These are phyloP conservation scores for Trichoderma orchidacearum DNA, from an alignment of 495 filamentous ascomycete species.

Conservation along the genomic window DNA sequence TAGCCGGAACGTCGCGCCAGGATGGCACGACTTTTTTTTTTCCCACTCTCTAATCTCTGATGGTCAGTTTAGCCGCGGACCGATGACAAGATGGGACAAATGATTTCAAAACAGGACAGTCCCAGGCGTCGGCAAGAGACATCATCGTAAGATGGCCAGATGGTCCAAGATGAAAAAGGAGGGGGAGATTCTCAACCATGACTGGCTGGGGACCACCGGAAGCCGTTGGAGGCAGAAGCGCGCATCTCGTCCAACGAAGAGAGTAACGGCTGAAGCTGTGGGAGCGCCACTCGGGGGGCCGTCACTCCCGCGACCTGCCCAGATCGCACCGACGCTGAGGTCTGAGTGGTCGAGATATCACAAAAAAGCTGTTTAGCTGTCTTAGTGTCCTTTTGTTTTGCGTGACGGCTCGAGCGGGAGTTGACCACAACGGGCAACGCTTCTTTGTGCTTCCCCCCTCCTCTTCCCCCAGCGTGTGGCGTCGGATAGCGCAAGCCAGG, in stretches of 20 bases:
- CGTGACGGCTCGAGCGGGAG: too few species aligned
- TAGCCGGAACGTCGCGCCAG: not conserved
- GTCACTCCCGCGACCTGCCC: not conserved
- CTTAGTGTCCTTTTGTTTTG: too few species aligned
- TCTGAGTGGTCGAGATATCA: not conserved
- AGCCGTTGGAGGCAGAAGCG: not conserved
- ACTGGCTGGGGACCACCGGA: not conserved
- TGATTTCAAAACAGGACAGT: not conserved
- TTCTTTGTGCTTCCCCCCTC: too few species aligned
- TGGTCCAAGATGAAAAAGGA: too few species aligned
- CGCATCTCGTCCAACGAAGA: not conserved
- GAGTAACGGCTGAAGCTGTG: not conserved
- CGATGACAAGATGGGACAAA: not conserved
- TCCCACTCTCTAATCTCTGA: not conserved
- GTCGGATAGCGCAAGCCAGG: not conserved
- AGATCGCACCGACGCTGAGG: not conserved
- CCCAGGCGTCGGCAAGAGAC: too few species aligned
- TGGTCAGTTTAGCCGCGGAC: not conserved
- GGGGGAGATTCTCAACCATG: too few species aligned
- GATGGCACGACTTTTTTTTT: not conserved
- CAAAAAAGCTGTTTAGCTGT: too few species aligned
- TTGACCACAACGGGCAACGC: too few species aligned
- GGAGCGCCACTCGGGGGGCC: not conserved
- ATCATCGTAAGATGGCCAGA: too few species aligned
- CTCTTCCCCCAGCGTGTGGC: not conserved